Evolutionary conservation across 1,284 basidiomycete species (phyloP).

Genomic region (Agroathelia rolfsii): DNA sequence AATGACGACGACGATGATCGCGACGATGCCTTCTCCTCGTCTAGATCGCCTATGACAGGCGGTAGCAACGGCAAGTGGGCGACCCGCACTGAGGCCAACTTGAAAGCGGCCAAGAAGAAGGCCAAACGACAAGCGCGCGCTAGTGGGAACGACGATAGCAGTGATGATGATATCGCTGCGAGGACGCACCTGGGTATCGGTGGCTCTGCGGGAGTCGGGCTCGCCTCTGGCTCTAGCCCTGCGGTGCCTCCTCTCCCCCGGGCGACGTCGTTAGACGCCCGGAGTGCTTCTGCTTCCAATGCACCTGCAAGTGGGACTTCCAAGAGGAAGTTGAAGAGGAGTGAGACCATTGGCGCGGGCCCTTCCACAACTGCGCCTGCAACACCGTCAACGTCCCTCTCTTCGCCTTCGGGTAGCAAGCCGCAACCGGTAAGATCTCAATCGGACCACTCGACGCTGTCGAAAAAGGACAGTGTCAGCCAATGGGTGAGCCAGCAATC

Average conservation of each 20-base stretch:
- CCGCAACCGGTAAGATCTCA: no score
- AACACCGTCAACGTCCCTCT: background rate
- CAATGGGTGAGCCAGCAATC: no score
- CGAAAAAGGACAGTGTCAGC: no score
- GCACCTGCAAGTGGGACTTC: no score
- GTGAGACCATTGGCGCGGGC: slow-evolving; percentile 6
- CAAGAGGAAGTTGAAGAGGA: slow-evolving; percentile 13
- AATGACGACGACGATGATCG: background rate
- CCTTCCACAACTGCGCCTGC: background rate
- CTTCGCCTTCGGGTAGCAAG: no score
- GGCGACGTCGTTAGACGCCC: no score
- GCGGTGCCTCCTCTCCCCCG: no score
- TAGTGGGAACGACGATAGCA: slow-evolving; percentile 33
- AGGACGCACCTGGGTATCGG: slow-evolving; percentile 8
- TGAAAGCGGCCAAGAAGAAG: slow-evolving; percentile 12
- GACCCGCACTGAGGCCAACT: slow-evolving; percentile 18
- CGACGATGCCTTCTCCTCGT: background rate
- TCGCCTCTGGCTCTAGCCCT: background rate
- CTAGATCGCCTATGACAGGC: background rate
- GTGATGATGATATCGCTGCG: slow-evolving; percentile 21
- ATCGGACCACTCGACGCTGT: no score
- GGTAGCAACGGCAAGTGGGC: slow-evolving; percentile 14
- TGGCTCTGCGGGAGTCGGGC: slow-evolving; percentile 18
- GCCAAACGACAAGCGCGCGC: slow-evolving; percentile 37
- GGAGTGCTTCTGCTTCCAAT: no score